Base-by-base conservation (phyloP, 352 stramenopile genomes). In the Phytophthora megakarya region DNA sequence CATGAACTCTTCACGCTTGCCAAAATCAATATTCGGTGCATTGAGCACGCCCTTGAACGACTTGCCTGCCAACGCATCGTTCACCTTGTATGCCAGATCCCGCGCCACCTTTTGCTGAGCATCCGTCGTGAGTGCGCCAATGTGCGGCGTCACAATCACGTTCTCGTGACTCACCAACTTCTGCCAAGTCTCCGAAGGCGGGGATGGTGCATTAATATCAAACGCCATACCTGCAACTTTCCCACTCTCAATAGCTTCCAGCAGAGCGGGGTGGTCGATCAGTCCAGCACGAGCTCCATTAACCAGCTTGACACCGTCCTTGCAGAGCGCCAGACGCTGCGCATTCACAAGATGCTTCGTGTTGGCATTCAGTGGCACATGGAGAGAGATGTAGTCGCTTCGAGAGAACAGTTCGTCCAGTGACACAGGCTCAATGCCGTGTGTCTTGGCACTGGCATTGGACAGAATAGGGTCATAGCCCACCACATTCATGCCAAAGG, bases 381-480 rank as follows among this genome's bases (percentile, higher is more conserved):
- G 97, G 19, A 99, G 82, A 43, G 89, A 96, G 75, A 99, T 97
- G 80, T 98, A 98, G 84, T 99, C 97, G 46, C 90, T 96, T 46
- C 88, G 80, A 16, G 81, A 80, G 33, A 97, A 97, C 47, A 98
- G 84, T 60, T 97, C 88, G 18, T 83, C 57, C 13, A 98, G 73
- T 16, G 81, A 61, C 12, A 97, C 88, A 18, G 90, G 87, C 57
- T 97, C 90, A 45, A 98, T 80, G 40, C 85, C 90, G 46, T 89
- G 67, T 7, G 73, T 53, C 54, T 88, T 85, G 50, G 92, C 86
- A 37, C 89, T 95, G 11, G 76, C 71, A 54, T 92, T 85, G 32
- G 90, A 97, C n/a, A 98, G 75, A 59, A 98, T 93, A 25, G 92
- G 89, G 51, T 98, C 94, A 76, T 97, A 98, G 25, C 89, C 94